Evolutionary conservation across 1,139 yeast species (phyloP).

Genomic region (Nakaseomyces uthaithaninus): DNA sequence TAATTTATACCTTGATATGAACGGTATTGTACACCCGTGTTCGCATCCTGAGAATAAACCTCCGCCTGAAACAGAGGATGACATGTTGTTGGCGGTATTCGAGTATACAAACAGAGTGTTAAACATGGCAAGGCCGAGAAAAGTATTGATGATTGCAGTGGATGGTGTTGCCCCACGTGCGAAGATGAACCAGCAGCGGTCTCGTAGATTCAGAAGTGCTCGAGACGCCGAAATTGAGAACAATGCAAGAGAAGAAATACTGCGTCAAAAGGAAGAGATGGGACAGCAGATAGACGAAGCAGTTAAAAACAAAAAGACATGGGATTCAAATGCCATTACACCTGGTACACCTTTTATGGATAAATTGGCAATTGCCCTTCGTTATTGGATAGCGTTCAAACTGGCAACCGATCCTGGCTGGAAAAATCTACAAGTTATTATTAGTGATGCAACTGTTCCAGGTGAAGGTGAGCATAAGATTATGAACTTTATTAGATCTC

Average conservation of each 20-base stretch:
- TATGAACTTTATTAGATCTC: constrained; percentile 85
- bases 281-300: constrained; percentile 64
- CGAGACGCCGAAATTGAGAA: constrained; percentile 73
- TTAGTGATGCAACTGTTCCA: constrained; percentile 95
- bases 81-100: constrained; percentile 86
- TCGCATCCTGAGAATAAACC: constrained; percentile 94
- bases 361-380: constrained; percentile 67
- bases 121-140: constrained; percentile 90
- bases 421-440: constrained; percentile 74
- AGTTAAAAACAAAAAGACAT: constrained; percentile 40
- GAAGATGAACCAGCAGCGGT: constrained; percentile 96
- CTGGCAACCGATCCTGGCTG: constrained; percentile 83
- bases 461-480: constrained; percentile 99
- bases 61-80: constrained; percentile 89
- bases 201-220: constrained; percentile 92
- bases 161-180: constrained; percentile 99
- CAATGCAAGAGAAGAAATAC: constrained; percentile 50
- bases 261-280: constrained; percentile 41
- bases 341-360: constrained; percentile 99
- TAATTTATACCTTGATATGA: constrained; percentile 88
- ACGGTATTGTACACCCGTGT: constrained; percentile 96
- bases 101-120: constrained; percentile 83
- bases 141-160: constrained; percentile 85
- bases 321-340: constrained; percentile 97
- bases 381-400: constrained; percentile 88